Conservation (phyloP, 2,329 filamentous ascomycete genomes). For the Sordariomycetes sp. region DNA sequence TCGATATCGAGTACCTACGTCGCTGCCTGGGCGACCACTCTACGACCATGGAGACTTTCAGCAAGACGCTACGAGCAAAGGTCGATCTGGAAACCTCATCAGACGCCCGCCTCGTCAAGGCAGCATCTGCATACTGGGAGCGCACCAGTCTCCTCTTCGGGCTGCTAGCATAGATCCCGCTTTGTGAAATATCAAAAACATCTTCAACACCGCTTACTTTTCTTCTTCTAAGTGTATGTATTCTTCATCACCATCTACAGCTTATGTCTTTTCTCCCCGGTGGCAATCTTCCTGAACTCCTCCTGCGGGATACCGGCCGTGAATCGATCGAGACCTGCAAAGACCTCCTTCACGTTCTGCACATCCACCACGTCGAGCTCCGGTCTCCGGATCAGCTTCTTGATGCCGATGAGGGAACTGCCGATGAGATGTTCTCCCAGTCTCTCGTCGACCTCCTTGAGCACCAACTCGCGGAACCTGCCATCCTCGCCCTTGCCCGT, state of each 20-base stretch:
- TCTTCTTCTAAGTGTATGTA: neutral
- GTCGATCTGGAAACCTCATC: constrained; percentile 38
- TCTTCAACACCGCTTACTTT: neutral
- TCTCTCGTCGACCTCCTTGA: constrained; percentile 71
- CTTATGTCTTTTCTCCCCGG: constrained; percentile 90
- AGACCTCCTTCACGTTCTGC: constrained; percentile 77
- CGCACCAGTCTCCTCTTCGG: constrained; percentile 76
- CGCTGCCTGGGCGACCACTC: constrained; percentile 28
- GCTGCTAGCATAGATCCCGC: constrained; percentile 41
- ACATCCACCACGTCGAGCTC: constrained; percentile 64
- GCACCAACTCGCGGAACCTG: constrained; percentile 62
- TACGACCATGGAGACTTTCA: constrained; percentile 31
- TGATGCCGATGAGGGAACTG: constrained; percentile 74
- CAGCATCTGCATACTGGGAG: constrained; percentile 71
- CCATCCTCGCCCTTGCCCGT: constrained; percentile 51
- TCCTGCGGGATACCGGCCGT: constrained; percentile 72
- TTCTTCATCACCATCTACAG: constrained; percentile 37
- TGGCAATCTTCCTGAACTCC: constrained; percentile 79
- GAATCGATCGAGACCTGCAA: constrained; percentile 77
- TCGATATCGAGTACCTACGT: constrained; percentile 46
- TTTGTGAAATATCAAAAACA: constrained; percentile 3
- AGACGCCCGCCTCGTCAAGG: constrained; percentile 47
- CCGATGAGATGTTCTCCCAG: constrained; percentile 73
- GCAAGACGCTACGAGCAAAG: constrained; percentile 32
- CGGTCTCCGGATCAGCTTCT: constrained; percentile 69